These are phyloP conservation scores for Lasiosphaeria miniovina DNA, from an alignment of 495 filamentous ascomycete genomes.

Conservation along the genomic window DNA sequence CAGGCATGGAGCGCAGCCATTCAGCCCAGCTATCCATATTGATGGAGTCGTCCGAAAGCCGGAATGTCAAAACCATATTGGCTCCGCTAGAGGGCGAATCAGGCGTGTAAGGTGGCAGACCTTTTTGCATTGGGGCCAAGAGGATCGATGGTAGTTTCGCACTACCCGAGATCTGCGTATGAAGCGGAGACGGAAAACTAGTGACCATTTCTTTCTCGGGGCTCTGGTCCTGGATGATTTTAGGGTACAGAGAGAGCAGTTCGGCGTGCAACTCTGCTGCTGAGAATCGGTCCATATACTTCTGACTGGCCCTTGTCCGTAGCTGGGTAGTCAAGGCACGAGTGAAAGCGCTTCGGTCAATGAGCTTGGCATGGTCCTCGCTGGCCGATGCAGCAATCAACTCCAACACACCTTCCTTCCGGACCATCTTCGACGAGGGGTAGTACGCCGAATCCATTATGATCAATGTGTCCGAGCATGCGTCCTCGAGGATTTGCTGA, in stretches of 20 bases:
- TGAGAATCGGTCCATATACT: slow-evolving; percentile 35
- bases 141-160: slow-evolving; percentile 45
- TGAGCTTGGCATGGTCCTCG: slow-evolving; percentile 40
- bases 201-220: slow-evolving; percentile 39
- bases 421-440: slow-evolving; percentile 40
- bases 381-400: slow-evolving; percentile 46
- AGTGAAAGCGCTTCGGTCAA: slow-evolving; percentile 44
- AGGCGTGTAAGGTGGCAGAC: slow-evolving; percentile 16
- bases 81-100: slow-evolving; percentile 30
- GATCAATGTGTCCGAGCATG: slow-evolving; percentile 44
- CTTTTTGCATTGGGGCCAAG: slow-evolving; percentile 35
- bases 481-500: slow-evolving; percentile 45
- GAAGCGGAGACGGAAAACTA: slow-evolving; percentile 44
- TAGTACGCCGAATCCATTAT: slow-evolving; percentile 52
- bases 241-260: slow-evolving; percentile 41
- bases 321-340: slow-evolving; percentile 42
- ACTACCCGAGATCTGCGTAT: slow-evolving; percentile 45
- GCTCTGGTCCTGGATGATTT: slow-evolving; percentile 40
- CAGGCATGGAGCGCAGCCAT: slow-evolving; percentile 50
- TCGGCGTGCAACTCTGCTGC: slow-evolving; percentile 48
- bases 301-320: slow-evolving; percentile 36
- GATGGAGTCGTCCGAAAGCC: slow-evolving; percentile 38
- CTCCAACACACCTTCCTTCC: slow-evolving; percentile 44
- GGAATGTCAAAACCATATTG: slow-evolving; percentile 43
- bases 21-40: slow-evolving; percentile 45